Evolutionary conservation across 208 protist genomes (phyloP), one percentile per base, ranked within the genome.

Genomic region (Crithidia bombi): DNA sequence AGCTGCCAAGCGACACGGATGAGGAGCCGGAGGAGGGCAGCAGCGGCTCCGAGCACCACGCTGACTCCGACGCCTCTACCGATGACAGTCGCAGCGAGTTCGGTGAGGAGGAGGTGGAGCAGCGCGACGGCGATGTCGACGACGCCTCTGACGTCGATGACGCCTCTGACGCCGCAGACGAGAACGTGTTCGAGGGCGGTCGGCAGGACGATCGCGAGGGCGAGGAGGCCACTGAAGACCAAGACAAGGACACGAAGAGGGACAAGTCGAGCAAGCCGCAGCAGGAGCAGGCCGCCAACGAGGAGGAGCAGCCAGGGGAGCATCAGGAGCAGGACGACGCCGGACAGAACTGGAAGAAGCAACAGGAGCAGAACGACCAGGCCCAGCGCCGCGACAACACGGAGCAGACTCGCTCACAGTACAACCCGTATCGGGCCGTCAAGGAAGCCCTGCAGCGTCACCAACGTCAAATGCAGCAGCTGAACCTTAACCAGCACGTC

Each of bases 391-490:
- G 88, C 70, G 85, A 92, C 67, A 94, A 90, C 72, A 88, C 78
- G 25, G 88, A 89, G 72, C 79, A 81, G 55, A 93, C 81, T 30
- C 85, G 81, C 55, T 89, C 81, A 9, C 82, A 83, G 68, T 81
- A 83, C 65, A 97, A 94, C 62, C 93, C 83, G 35, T 95, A 94
- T 73, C 78, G 79, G 9, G 86, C 90, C 5, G 85, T 96, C 30
- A 97, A 97, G 75, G 92, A 97, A 65, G 89, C 92, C 14, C 57
- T 97, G 43, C 79, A 95, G 77, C 86, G 89, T 12, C 90, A 95
- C 73, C 75, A 91, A 39, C 86, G 81, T 15, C 79, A 91, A 43
- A 65, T 74, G 32, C 89, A 97, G 79, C 89, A 94, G 79, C 79
- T 95, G 10, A 87, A 92, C 67, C 82, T 94, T 17, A 86, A 87